phyloP scores from a whole-genome alignment of 2,329 filamentous ascomycete genomes.

The Bimuria novae-zelandiae region DNA sequence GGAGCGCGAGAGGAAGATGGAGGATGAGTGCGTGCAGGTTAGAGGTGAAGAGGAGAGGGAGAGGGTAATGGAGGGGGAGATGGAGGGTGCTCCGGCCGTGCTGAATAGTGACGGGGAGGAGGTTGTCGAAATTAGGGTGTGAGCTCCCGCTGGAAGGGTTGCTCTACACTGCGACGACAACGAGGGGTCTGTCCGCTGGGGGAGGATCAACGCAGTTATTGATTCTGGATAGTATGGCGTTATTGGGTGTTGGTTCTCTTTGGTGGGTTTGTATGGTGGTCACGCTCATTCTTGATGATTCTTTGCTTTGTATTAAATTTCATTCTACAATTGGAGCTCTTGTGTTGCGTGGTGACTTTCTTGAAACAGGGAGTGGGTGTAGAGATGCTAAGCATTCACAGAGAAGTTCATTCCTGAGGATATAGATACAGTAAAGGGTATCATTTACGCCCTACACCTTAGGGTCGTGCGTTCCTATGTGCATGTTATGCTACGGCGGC shows the following conservation, averaged over 20 bases:
- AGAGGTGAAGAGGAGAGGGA: background rate
- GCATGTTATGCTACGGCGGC: background rate
- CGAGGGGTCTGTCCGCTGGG: background rate
- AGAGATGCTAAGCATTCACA: too few relatives aligned
- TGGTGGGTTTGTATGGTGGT: too few relatives aligned
- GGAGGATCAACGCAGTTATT: background rate
- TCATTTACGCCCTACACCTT: background rate
- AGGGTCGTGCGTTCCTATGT: background rate
- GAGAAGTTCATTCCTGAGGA: too few relatives aligned
- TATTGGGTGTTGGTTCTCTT: too few relatives aligned
- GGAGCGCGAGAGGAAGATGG: background rate
- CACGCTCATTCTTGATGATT: too few relatives aligned
- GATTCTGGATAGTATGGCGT: too few relatives aligned
- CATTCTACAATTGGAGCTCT: too few relatives aligned
- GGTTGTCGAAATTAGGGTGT: background rate
- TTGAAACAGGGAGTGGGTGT: too few relatives aligned
- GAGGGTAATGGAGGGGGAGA: conserved; percentile 1
- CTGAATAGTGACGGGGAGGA: background rate
- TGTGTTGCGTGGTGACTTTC: too few relatives aligned
- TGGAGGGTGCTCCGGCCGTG: background rate
- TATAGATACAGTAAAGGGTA: conserved; percentile 4
- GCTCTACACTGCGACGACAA: background rate
- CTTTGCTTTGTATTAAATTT: too few relatives aligned
- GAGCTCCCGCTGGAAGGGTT: background rate
- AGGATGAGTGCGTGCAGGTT: background rate